A percentile compares a stretch with the other conserved stretches of the same genome.
Evolutionary conservation across 495 filamentous ascomycete species (phyloP).

Genomic region (Aspergillus nanangensis): DNA sequence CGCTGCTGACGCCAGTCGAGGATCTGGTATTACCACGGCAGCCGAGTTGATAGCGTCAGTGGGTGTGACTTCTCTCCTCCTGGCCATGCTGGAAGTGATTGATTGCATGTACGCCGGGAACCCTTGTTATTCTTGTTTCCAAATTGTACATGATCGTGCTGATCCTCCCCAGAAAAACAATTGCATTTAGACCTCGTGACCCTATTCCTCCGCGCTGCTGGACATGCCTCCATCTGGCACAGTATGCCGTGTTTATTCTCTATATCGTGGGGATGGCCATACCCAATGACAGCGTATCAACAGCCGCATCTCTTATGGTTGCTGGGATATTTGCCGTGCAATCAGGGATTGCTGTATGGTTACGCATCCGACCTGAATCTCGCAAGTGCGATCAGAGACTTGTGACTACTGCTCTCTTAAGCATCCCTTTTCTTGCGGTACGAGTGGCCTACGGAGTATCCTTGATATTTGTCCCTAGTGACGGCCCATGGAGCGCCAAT

Average conservation of each 20-base stretch:
- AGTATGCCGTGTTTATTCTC: slow-evolving; percentile 3
- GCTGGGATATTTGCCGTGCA: background rate
- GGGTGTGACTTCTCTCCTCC: background rate
- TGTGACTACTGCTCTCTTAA: background rate
- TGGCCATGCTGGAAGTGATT: slow-evolving; percentile 3
- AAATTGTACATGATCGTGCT: background rate
- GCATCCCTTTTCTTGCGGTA: background rate
- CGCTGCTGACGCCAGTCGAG: background rate
- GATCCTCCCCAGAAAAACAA: background rate
- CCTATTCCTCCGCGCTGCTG: background rate
- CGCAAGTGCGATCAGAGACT: background rate
- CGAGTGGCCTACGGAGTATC: background rate
- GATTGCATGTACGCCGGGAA: background rate
- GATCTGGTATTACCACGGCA: background rate
- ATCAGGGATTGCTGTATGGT: background rate
- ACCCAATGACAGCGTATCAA: background rate
- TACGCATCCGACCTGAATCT: background rate
- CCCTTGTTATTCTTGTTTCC: background rate
- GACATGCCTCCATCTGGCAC: slow-evolving; percentile 1
- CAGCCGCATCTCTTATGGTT: background rate
- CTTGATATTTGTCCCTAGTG: background rate
- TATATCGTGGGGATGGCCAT: background rate
- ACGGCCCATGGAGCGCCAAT: background rate
- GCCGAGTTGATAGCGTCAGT: background rate
- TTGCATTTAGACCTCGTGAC: background rate